A percentile compares a stretch with the other conserved stretches of the same genome.
phyloP scores from a whole-genome alignment of 345 rosid species.

The Orychophragmus violaceus region DNA sequence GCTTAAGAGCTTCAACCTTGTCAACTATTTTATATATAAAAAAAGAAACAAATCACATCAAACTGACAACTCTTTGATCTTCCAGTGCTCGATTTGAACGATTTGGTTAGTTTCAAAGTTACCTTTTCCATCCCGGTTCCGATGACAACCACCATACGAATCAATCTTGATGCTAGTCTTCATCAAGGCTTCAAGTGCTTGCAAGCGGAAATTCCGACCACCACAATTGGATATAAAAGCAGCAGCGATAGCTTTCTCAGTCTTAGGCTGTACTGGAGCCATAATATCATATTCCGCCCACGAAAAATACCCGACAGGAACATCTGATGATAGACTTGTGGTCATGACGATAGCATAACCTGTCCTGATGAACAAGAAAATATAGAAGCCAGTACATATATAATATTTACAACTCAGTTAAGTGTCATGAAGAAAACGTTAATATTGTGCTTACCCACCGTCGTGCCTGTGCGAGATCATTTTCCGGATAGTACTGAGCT shows the following conservation, averaged over 20 bases:
- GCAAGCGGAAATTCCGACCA: conserved; percentile 82
- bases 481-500: conserved; percentile 66
- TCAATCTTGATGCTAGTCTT: conserved; percentile 53
- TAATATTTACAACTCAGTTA: not conserved
- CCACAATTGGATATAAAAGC: conserved; percentile 96
- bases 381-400: not conserved
- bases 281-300: conserved; percentile 98
- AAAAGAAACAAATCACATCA: not conserved
- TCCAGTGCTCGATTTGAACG: not conserved
- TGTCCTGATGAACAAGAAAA: conserved; percentile 38
- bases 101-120: not conserved
- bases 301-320: conserved; percentile 97
- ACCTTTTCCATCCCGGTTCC: conserved; percentile 81
- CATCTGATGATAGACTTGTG: conserved; percentile 96
- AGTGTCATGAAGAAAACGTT: conserved; percentile 20
- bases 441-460: conserved; percentile 92
- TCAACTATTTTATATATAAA: conserved; percentile 68
- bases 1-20: conserved; percentile 82
- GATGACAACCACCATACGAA: conserved; percentile 90
- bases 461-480: conserved; percentile 69
- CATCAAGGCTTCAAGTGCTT: conserved; percentile 75
- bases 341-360: conserved; percentile 84
- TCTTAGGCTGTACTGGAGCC: conserved; percentile 83
- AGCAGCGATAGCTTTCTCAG: conserved; percentile 81
- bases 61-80: not conserved